A percentile compares a stretch with the other conserved stretches of the same genome.
phyloP scores from a whole-genome alignment of 2,329 filamentous ascomycete genomes.

The Xylariaceae sp. region DNA sequence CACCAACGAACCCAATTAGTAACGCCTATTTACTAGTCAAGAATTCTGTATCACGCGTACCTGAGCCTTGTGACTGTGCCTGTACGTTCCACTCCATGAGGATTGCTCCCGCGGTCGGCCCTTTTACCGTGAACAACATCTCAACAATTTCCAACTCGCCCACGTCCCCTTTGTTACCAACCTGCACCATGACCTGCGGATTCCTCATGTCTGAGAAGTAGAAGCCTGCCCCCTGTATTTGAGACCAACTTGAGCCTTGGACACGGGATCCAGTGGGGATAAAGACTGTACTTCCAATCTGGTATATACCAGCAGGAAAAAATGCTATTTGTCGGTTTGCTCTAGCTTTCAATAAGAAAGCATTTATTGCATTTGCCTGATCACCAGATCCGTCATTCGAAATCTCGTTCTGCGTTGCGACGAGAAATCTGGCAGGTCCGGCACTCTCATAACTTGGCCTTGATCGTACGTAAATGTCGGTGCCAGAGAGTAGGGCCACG shows the following conservation, averaged over 20 bases:
- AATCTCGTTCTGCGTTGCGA: slow-evolving; percentile 10
- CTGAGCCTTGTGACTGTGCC: slow-evolving; percentile 45
- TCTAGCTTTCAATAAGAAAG: slow-evolving; percentile 12
- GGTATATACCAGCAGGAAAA: slow-evolving; percentile 30
- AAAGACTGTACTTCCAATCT: slow-evolving; percentile 32
- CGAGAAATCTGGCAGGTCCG: neutral
- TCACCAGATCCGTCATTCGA: slow-evolving; percentile 35
- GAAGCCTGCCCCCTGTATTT: slow-evolving; percentile 59
- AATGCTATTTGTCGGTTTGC: slow-evolving; percentile 8
- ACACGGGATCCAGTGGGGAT: slow-evolving; percentile 63
- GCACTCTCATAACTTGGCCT: slow-evolving; percentile 37
- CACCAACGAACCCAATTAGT: too few relatives aligned
- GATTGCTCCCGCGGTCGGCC: slow-evolving; percentile 64
- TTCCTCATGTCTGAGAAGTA: slow-evolving; percentile 60
- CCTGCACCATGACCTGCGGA: slow-evolving; percentile 63
- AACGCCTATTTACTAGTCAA: too few relatives aligned
- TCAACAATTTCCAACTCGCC: slow-evolving; percentile 69
- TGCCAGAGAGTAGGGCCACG: slow-evolving; percentile 5
- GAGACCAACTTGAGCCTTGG: slow-evolving; percentile 67
- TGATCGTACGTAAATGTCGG: slow-evolving; percentile 20
- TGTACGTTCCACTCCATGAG: slow-evolving; percentile 72
- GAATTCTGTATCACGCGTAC: too few relatives aligned
- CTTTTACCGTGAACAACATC: slow-evolving; percentile 64
- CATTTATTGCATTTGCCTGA: slow-evolving; percentile 25
- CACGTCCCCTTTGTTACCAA: slow-evolving; percentile 59